Base-by-base conservation (phyloP, 306 rosid genomes). In the Ziziphus jujuba region DNA sequence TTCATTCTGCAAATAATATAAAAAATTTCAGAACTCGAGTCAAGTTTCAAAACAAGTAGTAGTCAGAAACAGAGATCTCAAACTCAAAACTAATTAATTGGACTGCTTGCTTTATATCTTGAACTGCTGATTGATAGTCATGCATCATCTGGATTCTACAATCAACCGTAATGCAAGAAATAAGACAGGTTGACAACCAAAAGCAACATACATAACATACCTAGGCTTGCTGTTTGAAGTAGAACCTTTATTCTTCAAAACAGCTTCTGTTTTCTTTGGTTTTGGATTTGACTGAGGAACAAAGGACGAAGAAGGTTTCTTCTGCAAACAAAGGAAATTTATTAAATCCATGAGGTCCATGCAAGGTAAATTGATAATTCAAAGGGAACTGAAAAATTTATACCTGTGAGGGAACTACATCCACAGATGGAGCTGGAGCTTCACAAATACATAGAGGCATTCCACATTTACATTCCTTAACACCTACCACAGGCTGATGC, bases 381-480 rank as follows among this genome's bases (percentile, higher is more conserved):
- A 63, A 48, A 56, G 47, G 57, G 33, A 68, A 40, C 49, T 59
- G 66, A 56, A 71, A 59, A 72, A 77, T n/a, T 67, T 55, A 69
- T 77, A 95, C 96, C 90, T 74, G 84, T 36, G 59, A 28, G 47
- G 85, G 87, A 61, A 63, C 59, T 62, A 72, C 72, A 71, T 70
- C 81, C 28, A 79, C 38, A 22, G 90, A 76, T 67, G 95, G 85
- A 35, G 78, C 72, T 63, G 96, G 80, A 68, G 95, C 84, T 84
- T 80, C 95, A 74, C 99, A 95, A 58, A 95, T 95, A 77, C 99
- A 95, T 71, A 95, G 88, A 73, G 99, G 99, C 97, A 95, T 95
- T 81, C 99, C 92, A 81, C 99, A 95, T 76, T 87, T 91, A 28
- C 99, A 95, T 61, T 85, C 95, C 67, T 74, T 61, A 74, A 77